These are phyloP conservation scores for Penicillium roqueforti DNA, from an alignment of 495 filamentous ascomycete genomes.

Conservation along the genomic window DNA sequence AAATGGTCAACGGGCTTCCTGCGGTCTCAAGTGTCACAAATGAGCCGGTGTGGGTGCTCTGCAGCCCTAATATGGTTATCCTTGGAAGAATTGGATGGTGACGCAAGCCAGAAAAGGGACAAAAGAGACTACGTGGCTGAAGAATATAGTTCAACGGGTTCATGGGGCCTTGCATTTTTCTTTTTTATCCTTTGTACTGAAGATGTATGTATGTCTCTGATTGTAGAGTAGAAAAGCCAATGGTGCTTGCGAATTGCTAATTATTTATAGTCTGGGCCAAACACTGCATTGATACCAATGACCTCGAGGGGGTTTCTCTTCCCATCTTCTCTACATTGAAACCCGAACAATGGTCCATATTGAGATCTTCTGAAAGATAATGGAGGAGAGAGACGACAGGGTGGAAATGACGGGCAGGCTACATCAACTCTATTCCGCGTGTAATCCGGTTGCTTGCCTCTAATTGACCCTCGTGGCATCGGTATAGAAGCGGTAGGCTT, in stretches of 20 bases:
- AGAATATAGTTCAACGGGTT: not conserved
- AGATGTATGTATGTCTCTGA: not conserved
- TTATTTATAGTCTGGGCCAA: not conserved
- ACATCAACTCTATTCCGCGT: conserved; percentile 28
- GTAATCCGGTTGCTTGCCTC: conserved; percentile 12
- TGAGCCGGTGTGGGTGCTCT: not conserved
- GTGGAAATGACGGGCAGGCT: conserved; percentile 20
- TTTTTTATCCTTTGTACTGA: not conserved
- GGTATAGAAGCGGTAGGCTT: not conserved
- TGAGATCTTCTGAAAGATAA: not conserved
- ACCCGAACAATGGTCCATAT: not conserved
- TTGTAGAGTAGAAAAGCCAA: not conserved
- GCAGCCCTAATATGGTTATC: conserved; percentile 8
- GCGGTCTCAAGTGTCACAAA: conserved; percentile 5
- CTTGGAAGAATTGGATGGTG: conserved; percentile 4
- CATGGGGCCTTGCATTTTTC: not conserved
- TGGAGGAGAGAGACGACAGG: not conserved
- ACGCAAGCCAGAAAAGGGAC: conserved; percentile 1
- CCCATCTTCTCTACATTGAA: conserved; percentile 12
- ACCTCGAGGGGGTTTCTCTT: not conserved
- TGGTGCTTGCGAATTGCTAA: not conserved
- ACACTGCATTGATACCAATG: conserved; percentile 5
- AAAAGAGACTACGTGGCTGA: not conserved
- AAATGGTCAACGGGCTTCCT: conserved; percentile 12
- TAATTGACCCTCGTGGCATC: conserved; percentile 16